Evolutionary conservation across 371 early-diverging fungal species (phyloP), one percentile per base, ranked within the genome.

Genomic region (Lichtheimia hyalospora): DNA sequence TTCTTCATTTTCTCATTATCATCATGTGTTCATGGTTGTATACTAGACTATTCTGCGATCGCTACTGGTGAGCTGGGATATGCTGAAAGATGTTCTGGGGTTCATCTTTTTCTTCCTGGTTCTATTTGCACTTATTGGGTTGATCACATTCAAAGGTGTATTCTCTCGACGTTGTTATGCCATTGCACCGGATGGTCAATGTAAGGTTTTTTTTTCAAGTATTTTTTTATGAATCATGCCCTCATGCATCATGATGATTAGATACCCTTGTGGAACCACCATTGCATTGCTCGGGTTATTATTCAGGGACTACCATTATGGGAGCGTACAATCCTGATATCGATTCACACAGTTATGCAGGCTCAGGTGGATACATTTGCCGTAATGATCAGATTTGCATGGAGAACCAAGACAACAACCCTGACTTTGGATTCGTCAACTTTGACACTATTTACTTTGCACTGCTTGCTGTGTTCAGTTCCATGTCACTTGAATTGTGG

Each of bases 91-190:
- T 42, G 82, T 85, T 3, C 58, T 72, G 15, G 82, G 76, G 0
- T 78, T 85, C 24, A 75, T 83, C 43, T 79, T 82, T 51, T 85
- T 85, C 58, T 85, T 85, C 55, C 54, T 82, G n/a, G 14, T 83
- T 6, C 59, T 85, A 3, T 76, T 83, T 71, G 82, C 84, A n/a
- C 62, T 85, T 6, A 57, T 83, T 25, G 85, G 85, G 8, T 56
- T 83, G 2, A 71, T 82, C 8, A 74, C 83, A 5, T 85, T 82
- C 49, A 75, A 74, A 61, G 85, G 85, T 6, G 70, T 76, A 0
- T 73, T 83, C 48, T 80, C 83, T 1, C 63, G 85, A 50, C 64
- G 79, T 18, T 85, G 85, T 24, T 74, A 79, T 49, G 64, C 64
- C 3, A 63, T 63, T 5, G 64, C 62, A 0, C 28, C 50, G 0